A percentile compares a stretch with the other conserved stretches of the same genome.
Evolutionary conservation across 257 asterid species (phyloP).

Genomic region (Plantago elongata): DNA sequence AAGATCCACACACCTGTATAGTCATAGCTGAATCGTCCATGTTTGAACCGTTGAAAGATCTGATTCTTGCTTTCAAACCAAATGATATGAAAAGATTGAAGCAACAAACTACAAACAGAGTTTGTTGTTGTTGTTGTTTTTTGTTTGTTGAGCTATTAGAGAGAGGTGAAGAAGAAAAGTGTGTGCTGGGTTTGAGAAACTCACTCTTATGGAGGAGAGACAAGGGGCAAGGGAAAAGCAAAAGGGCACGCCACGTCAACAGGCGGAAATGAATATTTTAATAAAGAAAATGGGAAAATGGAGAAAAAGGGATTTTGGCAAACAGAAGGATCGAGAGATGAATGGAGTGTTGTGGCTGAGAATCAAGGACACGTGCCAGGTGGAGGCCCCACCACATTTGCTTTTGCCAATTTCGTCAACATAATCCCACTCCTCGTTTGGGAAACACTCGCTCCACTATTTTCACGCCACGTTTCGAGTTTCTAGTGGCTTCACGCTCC

Average conservation of each 20-base stretch:
- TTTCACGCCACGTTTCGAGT: no score
- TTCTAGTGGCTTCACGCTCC: no score
- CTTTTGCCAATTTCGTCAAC: neutral
- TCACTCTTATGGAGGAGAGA: constrained; percentile 15
- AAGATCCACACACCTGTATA: neutral
- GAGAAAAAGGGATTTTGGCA: neutral
- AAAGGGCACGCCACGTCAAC: constrained; percentile 53
- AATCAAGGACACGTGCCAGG: constrained; percentile 58
- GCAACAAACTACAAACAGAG: no score
- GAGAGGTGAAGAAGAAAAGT: neutral
- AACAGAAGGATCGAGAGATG: constrained; percentile 49
- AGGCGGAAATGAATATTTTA: constrained; percentile 17
- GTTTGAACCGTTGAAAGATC: neutral
- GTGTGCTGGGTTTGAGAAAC: constrained; percentile 16
- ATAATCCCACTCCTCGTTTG: neutral
- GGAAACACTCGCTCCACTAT: no score
- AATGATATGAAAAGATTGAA: no score
- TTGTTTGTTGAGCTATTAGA: neutral
- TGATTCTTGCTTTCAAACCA: no score
- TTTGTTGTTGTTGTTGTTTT: no score
- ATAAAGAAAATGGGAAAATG: neutral
- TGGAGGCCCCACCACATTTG: constrained; percentile 24
- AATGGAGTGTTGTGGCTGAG: constrained; percentile 61
- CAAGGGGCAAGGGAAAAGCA: neutral
- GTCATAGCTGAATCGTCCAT: neutral